Percentiles rank a stretch among this genome's conserved stretches.
Conservation (phyloP, 345 rosid species). For the Pugionium cornutum region DNA sequence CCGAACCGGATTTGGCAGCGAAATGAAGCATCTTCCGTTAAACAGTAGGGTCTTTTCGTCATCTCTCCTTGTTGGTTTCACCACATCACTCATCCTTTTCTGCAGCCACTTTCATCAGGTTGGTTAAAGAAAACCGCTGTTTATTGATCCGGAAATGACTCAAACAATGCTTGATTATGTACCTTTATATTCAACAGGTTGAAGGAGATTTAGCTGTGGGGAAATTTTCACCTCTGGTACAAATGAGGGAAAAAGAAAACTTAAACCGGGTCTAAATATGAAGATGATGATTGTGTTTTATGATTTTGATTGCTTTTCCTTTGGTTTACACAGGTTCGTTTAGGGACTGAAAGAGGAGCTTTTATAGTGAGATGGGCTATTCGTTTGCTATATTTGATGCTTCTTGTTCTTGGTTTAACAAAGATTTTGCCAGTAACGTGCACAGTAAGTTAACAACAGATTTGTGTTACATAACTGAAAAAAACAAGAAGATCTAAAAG, state of each 20-base stretch:
- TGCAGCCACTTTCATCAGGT: slow-evolving; percentile 98
- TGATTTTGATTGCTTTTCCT: neutral
- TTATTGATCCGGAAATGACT: neutral
- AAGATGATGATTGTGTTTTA: slow-evolving; percentile 1
- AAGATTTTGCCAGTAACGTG: slow-evolving; percentile 61
- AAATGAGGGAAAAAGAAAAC: neutral
- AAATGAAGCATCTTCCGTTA: slow-evolving; percentile 46
- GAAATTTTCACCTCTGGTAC: slow-evolving; percentile 85
- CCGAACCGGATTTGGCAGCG: slow-evolving; percentile 44
- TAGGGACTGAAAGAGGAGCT: slow-evolving; percentile 73
- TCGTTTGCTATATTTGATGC: slow-evolving; percentile 47
- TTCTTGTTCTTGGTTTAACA: slow-evolving; percentile 55
- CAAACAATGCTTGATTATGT: neutral
- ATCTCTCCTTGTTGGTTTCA: slow-evolving; percentile 76
- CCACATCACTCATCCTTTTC: slow-evolving; percentile 83
- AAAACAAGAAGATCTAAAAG: slow-evolving; percentile 1
- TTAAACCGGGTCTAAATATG: neutral
- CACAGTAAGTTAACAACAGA: slow-evolving; percentile 55
- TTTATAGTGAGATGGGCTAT: slow-evolving; percentile 52
- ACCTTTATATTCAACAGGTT: slow-evolving; percentile 45
- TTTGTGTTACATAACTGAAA: neutral
- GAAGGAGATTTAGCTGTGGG: slow-evolving; percentile 74
- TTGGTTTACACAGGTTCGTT: slow-evolving; percentile 54
- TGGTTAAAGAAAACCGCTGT: neutral
- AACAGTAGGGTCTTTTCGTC: slow-evolving; percentile 59